Conservation (phyloP, 148 eudicot species). For the Heliamphora exappendiculata region DNA sequence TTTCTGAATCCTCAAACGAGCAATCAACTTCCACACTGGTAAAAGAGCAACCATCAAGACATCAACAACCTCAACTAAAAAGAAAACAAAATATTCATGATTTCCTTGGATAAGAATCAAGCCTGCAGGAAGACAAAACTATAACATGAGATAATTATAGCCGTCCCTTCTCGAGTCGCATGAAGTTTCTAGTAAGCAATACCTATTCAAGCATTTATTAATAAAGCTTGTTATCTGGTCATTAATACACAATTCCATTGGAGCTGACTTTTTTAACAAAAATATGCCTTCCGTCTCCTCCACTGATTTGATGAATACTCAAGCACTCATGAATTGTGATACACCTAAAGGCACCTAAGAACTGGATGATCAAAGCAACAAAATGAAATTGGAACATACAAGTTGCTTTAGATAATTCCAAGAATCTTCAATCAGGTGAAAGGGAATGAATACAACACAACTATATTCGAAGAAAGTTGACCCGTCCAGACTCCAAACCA, state of each 20-base stretch:
- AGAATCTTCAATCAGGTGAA: too few relatives aligned
- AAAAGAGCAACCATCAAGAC: conserved; percentile 5
- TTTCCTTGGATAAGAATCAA: background rate
- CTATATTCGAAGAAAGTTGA: too few relatives aligned
- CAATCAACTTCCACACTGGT: conserved; percentile 20
- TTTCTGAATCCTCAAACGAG: conserved; percentile 13
- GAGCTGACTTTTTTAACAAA: background rate
- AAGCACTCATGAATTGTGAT: background rate
- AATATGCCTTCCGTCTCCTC: background rate
- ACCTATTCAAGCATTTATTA: background rate
- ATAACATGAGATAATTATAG: background rate
- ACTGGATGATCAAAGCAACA: background rate
- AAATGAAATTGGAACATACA: background rate
- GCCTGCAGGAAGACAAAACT: background rate
- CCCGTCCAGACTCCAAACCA: too few relatives aligned
- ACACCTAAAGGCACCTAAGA: background rate
- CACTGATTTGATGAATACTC: background rate
- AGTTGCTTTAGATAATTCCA: too few relatives aligned
- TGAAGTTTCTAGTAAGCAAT: background rate
- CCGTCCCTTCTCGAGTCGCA: background rate
- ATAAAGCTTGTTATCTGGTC: background rate
- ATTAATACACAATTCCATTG: background rate
- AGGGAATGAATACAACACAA: too few relatives aligned
- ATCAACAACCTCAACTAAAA: background rate
- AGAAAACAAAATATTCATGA: background rate